phyloP scores from a whole-genome alignment of 2,329 filamentous ascomycete genomes.

The Ceratocystis diversiconidia region DNA sequence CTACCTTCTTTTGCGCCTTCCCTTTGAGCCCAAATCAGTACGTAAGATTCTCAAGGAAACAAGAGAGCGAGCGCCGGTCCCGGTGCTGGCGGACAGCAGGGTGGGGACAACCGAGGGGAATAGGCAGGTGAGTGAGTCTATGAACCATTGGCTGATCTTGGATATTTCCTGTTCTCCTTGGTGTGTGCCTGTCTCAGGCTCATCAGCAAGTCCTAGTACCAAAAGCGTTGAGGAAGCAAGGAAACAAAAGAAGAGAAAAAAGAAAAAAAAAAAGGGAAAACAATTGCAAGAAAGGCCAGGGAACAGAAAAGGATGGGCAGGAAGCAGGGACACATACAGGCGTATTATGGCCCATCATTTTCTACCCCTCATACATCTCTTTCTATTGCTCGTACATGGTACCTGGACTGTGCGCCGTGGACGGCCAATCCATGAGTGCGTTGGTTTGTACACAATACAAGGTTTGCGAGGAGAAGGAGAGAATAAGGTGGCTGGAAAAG shows the following conservation, averaged over 20 bases:
- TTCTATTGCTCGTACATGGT: background rate
- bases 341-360: background rate
- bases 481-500: background rate
- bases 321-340: too few species aligned
- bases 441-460: background rate
- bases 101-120: background rate
- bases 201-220: background rate
- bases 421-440: background rate
- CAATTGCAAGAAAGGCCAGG: too few species aligned
- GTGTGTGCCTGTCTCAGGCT: too few species aligned
- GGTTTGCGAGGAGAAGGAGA: background rate
- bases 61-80: background rate
- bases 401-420: background rate
- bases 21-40: background rate
- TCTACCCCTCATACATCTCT: background rate
- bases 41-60: background rate
- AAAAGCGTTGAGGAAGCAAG: background rate
- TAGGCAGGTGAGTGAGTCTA: background rate
- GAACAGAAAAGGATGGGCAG: too few species aligned
- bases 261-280: background rate
- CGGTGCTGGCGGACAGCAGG: background rate
- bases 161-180: background rate
- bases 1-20: background rate
- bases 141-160: background rate
- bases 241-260: background rate